A percentile compares a stretch with the other conserved stretches of the same genome.
Evolutionary conservation across 345 rosid species (phyloP).

Genomic region (Gossypium longicalyx): DNA sequence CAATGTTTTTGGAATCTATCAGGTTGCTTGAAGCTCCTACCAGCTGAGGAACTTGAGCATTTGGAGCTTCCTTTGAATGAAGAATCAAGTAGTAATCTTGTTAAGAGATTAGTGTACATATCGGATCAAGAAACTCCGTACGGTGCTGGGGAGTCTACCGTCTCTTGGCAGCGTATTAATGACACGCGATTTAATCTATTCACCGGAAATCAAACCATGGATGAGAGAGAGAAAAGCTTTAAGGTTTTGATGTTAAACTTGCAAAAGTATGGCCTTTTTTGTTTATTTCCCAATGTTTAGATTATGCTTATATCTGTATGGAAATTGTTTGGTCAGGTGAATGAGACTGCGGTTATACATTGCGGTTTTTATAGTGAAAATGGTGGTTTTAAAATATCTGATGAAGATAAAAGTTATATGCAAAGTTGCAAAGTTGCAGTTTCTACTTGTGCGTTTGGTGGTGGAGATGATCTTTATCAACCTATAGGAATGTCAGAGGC

Average conservation of each 20-base stretch:
- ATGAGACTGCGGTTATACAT: constrained; percentile 55
- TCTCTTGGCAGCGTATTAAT: constrained; percentile 28
- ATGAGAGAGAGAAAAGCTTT: constrained; percentile 76
- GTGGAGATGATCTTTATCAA: constrained; percentile 92
- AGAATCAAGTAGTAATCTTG: constrained; percentile 38
- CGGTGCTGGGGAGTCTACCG: constrained; percentile 19
- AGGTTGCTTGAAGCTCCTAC: constrained; percentile 86
- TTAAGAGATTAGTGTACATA: constrained; percentile 55
- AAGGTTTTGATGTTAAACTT: constrained; percentile 40
- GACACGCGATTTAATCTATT: constrained; percentile 70
- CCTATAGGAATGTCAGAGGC: constrained; percentile 83
- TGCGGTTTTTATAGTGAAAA: constrained; percentile 80
- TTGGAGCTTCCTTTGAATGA: constrained; percentile 48
- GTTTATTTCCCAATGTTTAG: not conserved
- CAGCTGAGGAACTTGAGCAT: constrained; percentile 63
- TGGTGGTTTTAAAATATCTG: constrained; percentile 71
- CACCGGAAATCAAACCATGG: constrained; percentile 73
- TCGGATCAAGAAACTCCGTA: constrained; percentile 29
- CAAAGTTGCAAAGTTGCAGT: constrained; percentile 56
- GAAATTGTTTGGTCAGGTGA: constrained; percentile 44
- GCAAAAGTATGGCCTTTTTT: not conserved
- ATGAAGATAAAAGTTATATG: constrained; percentile 67
- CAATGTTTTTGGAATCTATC: constrained; percentile 23
- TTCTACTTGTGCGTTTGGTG: constrained; percentile 95
- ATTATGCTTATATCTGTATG: constrained; percentile 6